phyloP scores from a whole-genome alignment of 2,329 filamentous ascomycete genomes.

The Apiospora saccharicola region DNA sequence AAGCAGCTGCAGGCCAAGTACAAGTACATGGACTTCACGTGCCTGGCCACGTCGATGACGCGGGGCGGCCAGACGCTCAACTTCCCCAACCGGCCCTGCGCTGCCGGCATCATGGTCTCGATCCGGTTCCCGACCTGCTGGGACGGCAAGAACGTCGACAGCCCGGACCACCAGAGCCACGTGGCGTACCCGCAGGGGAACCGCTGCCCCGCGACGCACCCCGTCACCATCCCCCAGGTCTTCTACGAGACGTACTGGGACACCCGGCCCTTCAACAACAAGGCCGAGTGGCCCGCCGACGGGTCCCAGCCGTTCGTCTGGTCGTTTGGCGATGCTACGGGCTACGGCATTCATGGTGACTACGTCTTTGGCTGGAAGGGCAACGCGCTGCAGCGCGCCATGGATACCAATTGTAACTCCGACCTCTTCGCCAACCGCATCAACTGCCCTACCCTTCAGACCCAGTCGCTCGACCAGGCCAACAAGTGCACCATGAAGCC shows the following conservation, averaged over 20 bases:
- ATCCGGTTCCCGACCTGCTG: conserved; percentile 39
- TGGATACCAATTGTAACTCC: conserved; percentile 45
- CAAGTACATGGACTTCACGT: conserved; percentile 41
- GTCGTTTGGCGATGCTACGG: conserved; percentile 43
- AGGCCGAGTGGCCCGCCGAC: conserved; percentile 44
- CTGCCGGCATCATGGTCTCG: conserved; percentile 38
- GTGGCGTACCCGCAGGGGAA: conserved; percentile 41
- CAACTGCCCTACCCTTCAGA: conserved; percentile 40
- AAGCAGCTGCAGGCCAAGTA: conserved; percentile 38
- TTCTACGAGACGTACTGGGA: conserved; percentile 53
- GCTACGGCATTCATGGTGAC: conserved; percentile 49
- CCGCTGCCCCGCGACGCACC: conserved; percentile 41
- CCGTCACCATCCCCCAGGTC: conserved; percentile 45
- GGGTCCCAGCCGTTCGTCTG: conserved; percentile 44
- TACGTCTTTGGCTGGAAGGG: conserved; percentile 52
- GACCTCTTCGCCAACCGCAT: conserved; percentile 40
- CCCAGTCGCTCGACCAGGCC: conserved; percentile 39
- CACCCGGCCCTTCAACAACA: conserved; percentile 45
- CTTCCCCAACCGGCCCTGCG: conserved; percentile 36
- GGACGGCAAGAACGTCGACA: conserved; percentile 42
- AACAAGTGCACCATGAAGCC: conserved; percentile 42
- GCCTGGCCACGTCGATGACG: conserved; percentile 38
- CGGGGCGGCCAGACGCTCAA: conserved; percentile 38
- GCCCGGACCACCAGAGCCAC: conserved; percentile 41
- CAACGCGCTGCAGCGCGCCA: conserved; percentile 47